Evolutionary conservation across 495 filamentous ascomycete genomes (phyloP), one percentile per base, ranked within the genome.

Genomic region (Neurospora sp.): DNA sequence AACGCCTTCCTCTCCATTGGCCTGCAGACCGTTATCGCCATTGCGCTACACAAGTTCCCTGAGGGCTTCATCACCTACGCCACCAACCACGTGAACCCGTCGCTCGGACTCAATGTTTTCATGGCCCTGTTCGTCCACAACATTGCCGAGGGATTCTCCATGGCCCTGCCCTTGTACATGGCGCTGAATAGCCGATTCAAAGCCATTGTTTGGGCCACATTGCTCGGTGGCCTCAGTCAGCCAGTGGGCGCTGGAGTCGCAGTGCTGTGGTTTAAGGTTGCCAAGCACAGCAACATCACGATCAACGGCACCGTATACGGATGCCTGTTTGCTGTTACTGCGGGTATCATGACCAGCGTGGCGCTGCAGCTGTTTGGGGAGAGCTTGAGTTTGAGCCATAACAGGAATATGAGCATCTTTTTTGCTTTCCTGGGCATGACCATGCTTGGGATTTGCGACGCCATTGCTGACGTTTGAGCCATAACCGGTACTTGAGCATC

Each of bases 41-140:
- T 99, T 77, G 93, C 96, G 10, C 84, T 99, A 1, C 96, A 99
- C 84, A 99, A 99, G 80, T 90, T 98, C 24, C 96, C 96, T 5
- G 96, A 99, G 82, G 96, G 96, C 37, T 98, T 99, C 83, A 98
- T 99, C 73, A 99, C 96, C 38, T 99, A 96, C 81, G 95, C 96
- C 10, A 98, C 96, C 15, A 99, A 98, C 81, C 96, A 99, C 75
- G 96, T 93, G 39, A 97, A 92, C 78, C 94, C 96, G 0, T 84
- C 85, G 1, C 90, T 99, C 3, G 96, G 96, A 15, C 87, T 97
- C 77, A 90, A 93, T 42, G 92, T 99, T 40, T 99, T 99, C 84
- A 86, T 98, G 76, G 96, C 96, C 1, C 88, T 99, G 4, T 97
- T 96, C 78, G 94, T 98, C 74, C 96, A 99, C 85, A 99, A 98